These are phyloP conservation scores for Hypoxylon sp. DNA, from an alignment of 2,329 filamentous ascomycete genomes.

Conservation along the genomic window DNA sequence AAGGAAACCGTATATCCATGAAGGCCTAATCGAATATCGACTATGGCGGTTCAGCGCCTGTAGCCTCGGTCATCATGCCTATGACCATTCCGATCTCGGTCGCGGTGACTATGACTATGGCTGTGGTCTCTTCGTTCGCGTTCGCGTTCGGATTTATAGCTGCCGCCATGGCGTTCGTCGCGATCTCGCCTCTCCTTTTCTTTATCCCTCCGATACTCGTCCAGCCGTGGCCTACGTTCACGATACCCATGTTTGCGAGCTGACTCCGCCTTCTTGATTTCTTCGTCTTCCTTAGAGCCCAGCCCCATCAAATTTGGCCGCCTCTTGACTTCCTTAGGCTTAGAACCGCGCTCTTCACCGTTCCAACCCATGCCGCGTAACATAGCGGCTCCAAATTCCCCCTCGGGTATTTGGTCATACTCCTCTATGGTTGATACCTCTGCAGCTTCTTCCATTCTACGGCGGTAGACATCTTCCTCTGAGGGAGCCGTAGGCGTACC, in stretches of 20 bases:
- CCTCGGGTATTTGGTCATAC: slow-evolving; percentile 90
- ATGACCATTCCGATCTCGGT: slow-evolving; percentile 55
- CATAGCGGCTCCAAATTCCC: slow-evolving; percentile 93
- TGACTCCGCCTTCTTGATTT: slow-evolving; percentile 75
- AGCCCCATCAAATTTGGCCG: slow-evolving; percentile 88
- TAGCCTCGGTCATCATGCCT: slow-evolving; percentile 47
- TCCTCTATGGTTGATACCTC: slow-evolving; percentile 84
- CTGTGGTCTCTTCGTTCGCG: slow-evolving; percentile 57
- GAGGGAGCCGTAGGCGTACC: slow-evolving; percentile 56
- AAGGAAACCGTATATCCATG: neutral
- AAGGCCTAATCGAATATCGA: neutral
- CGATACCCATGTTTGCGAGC: slow-evolving; percentile 61
- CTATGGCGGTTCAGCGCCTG: slow-evolving; percentile 31
- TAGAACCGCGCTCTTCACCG: slow-evolving; percentile 69
- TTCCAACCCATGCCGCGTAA: slow-evolving; percentile 98
- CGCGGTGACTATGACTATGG: slow-evolving; percentile 51
- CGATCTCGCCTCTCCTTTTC: slow-evolving; percentile 61
- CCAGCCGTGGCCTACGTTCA: slow-evolving; percentile 61
- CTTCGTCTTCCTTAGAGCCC: slow-evolving; percentile 85
- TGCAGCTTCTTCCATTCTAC: slow-evolving; percentile 79
- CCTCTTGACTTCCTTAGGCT: slow-evolving; percentile 74
- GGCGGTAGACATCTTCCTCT: slow-evolving; percentile 78
- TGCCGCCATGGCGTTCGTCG: slow-evolving; percentile 59
- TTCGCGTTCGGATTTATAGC: slow-evolving; percentile 63
- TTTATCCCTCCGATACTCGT: slow-evolving; percentile 65